phyloP scores from a whole-genome alignment of 257 asterid species.

The Cynanchum wilfordii region DNA sequence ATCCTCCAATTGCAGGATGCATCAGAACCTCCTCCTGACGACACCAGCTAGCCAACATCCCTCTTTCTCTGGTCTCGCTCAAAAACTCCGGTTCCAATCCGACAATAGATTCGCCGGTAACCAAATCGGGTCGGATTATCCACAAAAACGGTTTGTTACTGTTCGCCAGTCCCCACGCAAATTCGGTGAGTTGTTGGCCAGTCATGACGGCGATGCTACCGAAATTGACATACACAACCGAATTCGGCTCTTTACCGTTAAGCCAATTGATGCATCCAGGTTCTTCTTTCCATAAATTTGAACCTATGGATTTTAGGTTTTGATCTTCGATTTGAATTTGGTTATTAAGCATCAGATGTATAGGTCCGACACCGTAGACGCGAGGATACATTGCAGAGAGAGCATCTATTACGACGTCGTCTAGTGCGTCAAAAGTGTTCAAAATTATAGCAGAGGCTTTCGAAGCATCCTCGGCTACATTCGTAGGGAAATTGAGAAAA shows the following conservation, averaged over 20 bases:
- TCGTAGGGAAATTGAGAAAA: constrained; percentile 33
- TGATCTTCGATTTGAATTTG: constrained; percentile 23
- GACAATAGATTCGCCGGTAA: constrained; percentile 37
- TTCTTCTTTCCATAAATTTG: constrained; percentile 53
- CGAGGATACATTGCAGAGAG: constrained; percentile 29
- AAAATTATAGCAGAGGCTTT: constrained; percentile 33
- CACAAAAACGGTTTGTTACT: constrained; percentile 42
- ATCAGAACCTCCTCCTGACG: constrained; percentile 43
- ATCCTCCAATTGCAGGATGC: constrained; percentile 49
- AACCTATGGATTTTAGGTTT: constrained; percentile 13
- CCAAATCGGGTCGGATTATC: constrained; percentile 50
- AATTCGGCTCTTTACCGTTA: constrained; percentile 23
- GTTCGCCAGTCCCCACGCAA: constrained; percentile 54
- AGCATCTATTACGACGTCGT: constrained; percentile 24
- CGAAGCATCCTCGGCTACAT: constrained; percentile 22
- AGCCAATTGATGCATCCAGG: constrained; percentile 36
- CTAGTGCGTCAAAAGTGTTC: constrained; percentile 52
- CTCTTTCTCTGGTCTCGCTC: constrained; percentile 34
- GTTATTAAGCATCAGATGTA: constrained; percentile 25
- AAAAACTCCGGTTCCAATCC: constrained; percentile 41
- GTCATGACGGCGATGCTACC: constrained; percentile 51
- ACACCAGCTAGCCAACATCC: constrained; percentile 48
- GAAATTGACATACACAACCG: constrained; percentile 52
- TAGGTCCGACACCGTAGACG: constrained; percentile 38
- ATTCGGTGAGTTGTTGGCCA: constrained; percentile 35